phyloP scores from a whole-genome alignment of 257 asterid genomes.

The Solanum pennellii region DNA sequence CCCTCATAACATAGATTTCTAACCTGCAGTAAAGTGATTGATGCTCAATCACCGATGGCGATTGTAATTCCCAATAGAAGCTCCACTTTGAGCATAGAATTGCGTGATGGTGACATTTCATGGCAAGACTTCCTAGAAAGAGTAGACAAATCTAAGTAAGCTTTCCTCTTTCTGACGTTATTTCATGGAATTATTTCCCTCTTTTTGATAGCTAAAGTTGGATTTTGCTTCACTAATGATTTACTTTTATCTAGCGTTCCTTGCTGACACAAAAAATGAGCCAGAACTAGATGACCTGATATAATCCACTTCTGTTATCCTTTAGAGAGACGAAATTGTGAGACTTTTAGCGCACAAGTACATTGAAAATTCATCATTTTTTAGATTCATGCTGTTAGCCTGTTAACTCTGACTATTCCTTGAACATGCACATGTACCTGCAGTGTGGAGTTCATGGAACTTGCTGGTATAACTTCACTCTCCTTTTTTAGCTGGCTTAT shows the following conservation, averaged over 20 bases:
- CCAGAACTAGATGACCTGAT: neutral
- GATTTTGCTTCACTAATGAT: neutral
- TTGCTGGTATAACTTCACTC: neutral
- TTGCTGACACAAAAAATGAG: neutral
- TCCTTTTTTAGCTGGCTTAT: neutral
- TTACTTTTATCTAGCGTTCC: neutral
- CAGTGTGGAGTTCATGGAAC: neutral
- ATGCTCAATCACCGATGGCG: conserved; percentile 82
- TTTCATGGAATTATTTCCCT: neutral
- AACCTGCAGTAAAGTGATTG: conserved; percentile 65
- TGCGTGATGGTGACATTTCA: conserved; percentile 75
- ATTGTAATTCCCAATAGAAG: conserved; percentile 67
- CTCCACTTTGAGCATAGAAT: conserved; percentile 45
- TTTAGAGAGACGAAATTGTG: neutral
- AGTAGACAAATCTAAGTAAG: conserved; percentile 55
- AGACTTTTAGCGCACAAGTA: neutral
- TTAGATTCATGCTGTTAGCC: neutral
- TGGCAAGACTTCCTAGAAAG: conserved; percentile 78
- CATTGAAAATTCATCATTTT: neutral
- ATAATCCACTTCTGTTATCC: neutral
- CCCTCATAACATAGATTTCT: conserved; percentile 12
- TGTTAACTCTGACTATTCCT: neutral
- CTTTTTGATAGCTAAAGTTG: neutral
- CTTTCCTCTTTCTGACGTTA: neutral
- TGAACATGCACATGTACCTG: neutral